These are phyloP conservation scores for Pouteria campechiana DNA, from an alignment of 179 eudicot species.

Conservation along the genomic window DNA sequence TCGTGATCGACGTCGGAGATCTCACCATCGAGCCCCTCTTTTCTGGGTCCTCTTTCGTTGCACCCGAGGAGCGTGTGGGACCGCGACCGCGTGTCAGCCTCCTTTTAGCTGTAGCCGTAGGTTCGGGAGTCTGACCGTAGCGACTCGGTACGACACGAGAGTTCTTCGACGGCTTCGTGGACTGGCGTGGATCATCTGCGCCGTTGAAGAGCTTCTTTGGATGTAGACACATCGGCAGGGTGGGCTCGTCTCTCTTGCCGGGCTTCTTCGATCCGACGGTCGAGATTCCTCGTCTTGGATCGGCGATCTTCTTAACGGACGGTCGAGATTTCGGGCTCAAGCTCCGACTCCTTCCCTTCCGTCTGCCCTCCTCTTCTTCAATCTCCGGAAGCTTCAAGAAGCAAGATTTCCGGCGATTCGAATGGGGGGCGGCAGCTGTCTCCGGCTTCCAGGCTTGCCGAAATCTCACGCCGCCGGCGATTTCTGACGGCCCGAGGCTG, in stretches of 20 bases:
- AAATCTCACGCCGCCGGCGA: conserved; percentile 40
- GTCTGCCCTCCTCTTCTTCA: conserved; percentile 55
- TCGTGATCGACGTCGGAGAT: conserved; percentile 20
- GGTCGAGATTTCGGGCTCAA: conserved; percentile 62
- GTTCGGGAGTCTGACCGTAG: conserved; percentile 63
- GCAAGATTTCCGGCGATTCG: conserved; percentile 64
- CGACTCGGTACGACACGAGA: conserved; percentile 80
- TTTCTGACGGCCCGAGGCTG: conserved; percentile 53
- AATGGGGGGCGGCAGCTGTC: conserved; percentile 21
- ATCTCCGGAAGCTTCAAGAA: conserved; percentile 73
- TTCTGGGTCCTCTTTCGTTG: conserved; percentile 37
- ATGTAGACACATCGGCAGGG: conserved; percentile 42
- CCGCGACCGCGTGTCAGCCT: too few species aligned
- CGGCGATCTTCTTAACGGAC: conserved; percentile 10
- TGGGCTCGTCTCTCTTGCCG: conserved; percentile 56
- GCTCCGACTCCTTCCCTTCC: conserved; percentile 45
- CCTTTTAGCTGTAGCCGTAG: too few species aligned
- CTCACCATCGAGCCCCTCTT: conserved; percentile 43
- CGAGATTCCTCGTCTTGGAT: conserved; percentile 41
- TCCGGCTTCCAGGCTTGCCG: conserved; percentile 73
- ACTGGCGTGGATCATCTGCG: conserved; percentile 39
- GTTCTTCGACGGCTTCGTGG: conserved; percentile 51
- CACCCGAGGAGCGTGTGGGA: too few species aligned
- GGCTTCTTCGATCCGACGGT: conserved; percentile 48
- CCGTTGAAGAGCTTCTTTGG: conserved; percentile 81